Evolutionary conservation across 2,329 filamentous ascomycete genomes (phyloP).

Genomic region (Sporothrix dimorphospora): DNA sequence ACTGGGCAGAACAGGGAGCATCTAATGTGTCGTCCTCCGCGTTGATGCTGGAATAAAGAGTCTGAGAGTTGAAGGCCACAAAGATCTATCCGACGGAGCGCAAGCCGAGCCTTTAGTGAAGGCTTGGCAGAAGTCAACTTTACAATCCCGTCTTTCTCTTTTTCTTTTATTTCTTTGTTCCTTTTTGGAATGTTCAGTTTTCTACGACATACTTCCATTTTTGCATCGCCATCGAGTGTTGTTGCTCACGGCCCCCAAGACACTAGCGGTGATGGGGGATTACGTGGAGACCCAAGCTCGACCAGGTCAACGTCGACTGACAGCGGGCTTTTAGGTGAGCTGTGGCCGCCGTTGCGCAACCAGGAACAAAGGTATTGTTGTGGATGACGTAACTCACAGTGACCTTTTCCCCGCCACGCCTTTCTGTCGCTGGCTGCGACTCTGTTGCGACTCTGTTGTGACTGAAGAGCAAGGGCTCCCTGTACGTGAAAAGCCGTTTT

Average conservation of each 20-base stretch:
- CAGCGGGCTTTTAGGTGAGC: too few relatives aligned
- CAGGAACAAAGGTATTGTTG: slow-evolving; percentile 8
- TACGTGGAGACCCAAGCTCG: slow-evolving; percentile 9
- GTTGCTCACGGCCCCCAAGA: not conserved
- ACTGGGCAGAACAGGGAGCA: not conserved
- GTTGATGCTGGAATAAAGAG: too few relatives aligned
- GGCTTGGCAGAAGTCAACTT: too few relatives aligned
- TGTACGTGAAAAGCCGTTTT: not conserved
- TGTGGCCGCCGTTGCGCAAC: not conserved
- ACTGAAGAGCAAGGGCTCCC: not conserved
- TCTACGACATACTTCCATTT: too few relatives aligned
- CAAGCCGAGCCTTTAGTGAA: too few relatives aligned
- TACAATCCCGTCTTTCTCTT: too few relatives aligned
- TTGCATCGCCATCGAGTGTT: too few relatives aligned
- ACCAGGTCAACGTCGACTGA: not conserved
- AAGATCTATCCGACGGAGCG: too few relatives aligned
- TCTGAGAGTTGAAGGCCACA: too few relatives aligned
- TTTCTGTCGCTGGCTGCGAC: too few relatives aligned
- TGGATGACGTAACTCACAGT: slow-evolving; percentile 10
- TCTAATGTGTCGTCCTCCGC: not conserved
- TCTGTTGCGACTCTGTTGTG: not conserved
- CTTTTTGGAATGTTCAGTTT: too few relatives aligned
- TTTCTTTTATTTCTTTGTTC: too few relatives aligned
- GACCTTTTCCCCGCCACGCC: not conserved
- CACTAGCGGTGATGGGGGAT: slow-evolving; percentile 8